Evolutionary conservation across 2,329 filamentous ascomycete species (phyloP), one percentile per base, ranked within the genome.

Genomic region (Fusarium sp.): DNA sequence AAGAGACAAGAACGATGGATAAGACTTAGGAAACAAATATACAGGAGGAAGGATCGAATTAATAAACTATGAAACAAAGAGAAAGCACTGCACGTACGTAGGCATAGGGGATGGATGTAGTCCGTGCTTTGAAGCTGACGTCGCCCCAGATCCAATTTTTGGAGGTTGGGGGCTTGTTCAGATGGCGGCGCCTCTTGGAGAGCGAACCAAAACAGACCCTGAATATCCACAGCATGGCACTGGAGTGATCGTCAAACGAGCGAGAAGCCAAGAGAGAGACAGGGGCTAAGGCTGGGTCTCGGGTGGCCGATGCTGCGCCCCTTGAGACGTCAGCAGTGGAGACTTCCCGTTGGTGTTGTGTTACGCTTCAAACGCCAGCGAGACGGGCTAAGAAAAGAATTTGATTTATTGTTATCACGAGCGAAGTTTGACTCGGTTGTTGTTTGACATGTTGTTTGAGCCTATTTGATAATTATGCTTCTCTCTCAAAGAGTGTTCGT

Each of bases 271-370:
- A 62, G 56, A 34, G 13, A 20, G 58, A 28, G 39, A 22, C 36
- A 58, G 49, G 39, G 50, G 51, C 34, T 43, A 50, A 36, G 43
- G 53, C 20, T 39, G 13, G 56, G 56, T 31, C 34, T 55, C 51
- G 50, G 20, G 56, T 31, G 40, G 46, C 45, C 22, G 61, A 54
- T 67, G 60, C 72, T 74, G 72, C 68, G 72, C 72, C 72, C 72
- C 72, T 39, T 44, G 70, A 72, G 61, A 73, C 72, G 72, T 74
- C 72, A 74, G 72, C 72, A 73, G 71, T 74, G 72, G 58, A 64
- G 49, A 45, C 54, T 15, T 31, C 20, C 31, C 22, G 26, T 64
- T 68, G 58, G 43, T 64, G 36, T 44, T 33, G 36, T 49, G 43
- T 49, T 54, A 36, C 44, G 46, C 53, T 59, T 65, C 58, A 71